Conservation (phyloP, 2,329 filamentous ascomycete genomes). For the Alternaria brassicae region DNA sequence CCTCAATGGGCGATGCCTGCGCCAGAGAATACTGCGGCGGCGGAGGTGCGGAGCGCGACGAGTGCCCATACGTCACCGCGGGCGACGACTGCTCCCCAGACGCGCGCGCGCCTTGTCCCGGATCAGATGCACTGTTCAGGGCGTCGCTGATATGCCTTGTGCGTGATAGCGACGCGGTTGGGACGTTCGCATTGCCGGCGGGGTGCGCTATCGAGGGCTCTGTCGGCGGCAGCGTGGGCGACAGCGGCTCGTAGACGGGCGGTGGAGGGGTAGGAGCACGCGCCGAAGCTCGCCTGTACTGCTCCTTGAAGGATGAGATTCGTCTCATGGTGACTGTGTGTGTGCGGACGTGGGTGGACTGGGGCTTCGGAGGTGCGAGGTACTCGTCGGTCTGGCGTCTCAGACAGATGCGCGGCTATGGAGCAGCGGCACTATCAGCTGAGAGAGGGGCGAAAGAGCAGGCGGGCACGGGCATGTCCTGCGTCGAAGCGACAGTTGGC, state of each 20-base stretch:
- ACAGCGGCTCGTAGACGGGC: conserved; percentile 47
- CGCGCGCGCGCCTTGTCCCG: conserved; percentile 14
- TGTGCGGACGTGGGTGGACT: conserved; percentile 23
- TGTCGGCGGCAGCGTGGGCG: conserved; percentile 37
- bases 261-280: conserved; percentile 43
- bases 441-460: conserved; percentile 28
- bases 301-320: conserved; percentile 44
- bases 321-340: conserved; percentile 38
- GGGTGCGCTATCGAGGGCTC: conserved; percentile 28
- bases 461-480: conserved; percentile 43
- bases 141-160: conserved; percentile 21
- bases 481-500: conserved; percentile 19
- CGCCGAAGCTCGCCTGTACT: conserved; percentile 40
- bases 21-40: conserved; percentile 34
- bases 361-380: conserved; percentile 32
- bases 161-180: conserved; percentile 15
- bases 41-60: conserved; percentile 32
- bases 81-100: conserved; percentile 19
- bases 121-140: not conserved
- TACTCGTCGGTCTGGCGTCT: conserved; percentile 33
- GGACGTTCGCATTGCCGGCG: conserved; percentile 28
- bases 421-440: conserved; percentile 26
- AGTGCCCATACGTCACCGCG: conserved; percentile 21
- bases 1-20: conserved; percentile 52
- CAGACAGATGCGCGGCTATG: conserved; percentile 34